Percentiles rank a stretch among this genome's conserved stretches.
Conservation (phyloP, 169 alveolate genomes). For the Plasmodium sp. region DNA sequence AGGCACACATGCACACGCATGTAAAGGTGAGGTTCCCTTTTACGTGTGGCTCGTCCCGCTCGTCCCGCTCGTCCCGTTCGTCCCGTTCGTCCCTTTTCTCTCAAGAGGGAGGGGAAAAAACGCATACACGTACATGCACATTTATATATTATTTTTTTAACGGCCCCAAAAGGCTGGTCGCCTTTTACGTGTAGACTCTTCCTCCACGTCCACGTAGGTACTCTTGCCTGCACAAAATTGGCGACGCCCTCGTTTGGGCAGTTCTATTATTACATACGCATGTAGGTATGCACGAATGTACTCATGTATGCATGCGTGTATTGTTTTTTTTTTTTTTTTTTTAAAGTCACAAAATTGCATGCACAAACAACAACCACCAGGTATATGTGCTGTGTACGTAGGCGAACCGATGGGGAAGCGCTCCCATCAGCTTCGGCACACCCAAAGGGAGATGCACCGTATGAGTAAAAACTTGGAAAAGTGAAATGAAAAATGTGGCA, state of each 20-base stretch:
- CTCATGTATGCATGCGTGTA: not conserved
- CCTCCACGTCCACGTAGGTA: not conserved
- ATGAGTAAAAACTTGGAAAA: not conserved
- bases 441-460: not conserved
- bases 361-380: not conserved
- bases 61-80: not conserved
- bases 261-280: no score
- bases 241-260: not conserved
- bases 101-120: not conserved
- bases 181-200: not conserved
- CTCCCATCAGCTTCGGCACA: not conserved
- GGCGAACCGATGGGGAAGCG: not conserved
- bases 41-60: not conserved
- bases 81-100: not conserved
- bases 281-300: not conserved
- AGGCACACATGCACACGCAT: not conserved
- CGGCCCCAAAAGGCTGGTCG: not conserved
- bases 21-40: not conserved
- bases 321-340: not conserved
- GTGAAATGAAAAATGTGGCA: not conserved
- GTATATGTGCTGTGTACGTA: not conserved
- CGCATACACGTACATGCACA: not conserved
- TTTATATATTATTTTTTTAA: no score
- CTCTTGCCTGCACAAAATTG: not conserved
- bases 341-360: not conserved